These are phyloP conservation scores for Cyclostephanos tholiformis DNA, from an alignment of 108 stramenopile genomes.

Conservation along the genomic window DNA sequence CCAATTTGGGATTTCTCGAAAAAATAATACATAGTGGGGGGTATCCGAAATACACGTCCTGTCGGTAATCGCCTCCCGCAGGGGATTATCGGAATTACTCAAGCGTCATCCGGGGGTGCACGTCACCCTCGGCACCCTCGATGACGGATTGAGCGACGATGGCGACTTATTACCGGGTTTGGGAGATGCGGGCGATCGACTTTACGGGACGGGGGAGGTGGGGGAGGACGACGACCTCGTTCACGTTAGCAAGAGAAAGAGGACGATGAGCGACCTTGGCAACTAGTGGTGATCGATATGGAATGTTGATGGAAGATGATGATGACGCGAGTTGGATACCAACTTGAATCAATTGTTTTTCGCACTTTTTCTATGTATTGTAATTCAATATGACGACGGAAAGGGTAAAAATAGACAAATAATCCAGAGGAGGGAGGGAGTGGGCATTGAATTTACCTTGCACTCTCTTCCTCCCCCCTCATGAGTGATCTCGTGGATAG, in stretches of 20 bases:
- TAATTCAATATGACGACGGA: no score
- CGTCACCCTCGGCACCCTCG: constrained; percentile 86
- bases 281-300: no score
- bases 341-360: no score
- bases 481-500: no score
- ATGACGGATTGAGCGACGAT: constrained; percentile 73
- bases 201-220: constrained; percentile 67
- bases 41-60: constrained; percentile 85
- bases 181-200: constrained; percentile 95
- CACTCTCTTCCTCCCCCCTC: no score
- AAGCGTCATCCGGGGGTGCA: constrained; percentile 85
- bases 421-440: no score
- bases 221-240: background rate
- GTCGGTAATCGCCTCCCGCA: constrained; percentile 79
- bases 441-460: no score
- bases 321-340: no score
- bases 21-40: constrained; percentile 82
- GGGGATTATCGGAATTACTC: constrained; percentile 69
- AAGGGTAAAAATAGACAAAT: no score
- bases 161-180: constrained; percentile 92
- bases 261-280: background rate
- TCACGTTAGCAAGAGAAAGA: background rate
- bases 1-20: no score
- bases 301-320: no score
- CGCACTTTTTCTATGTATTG: no score